phyloP scores from a whole-genome alignment of 441 rosid species.

The Geranium incanum region DNA sequence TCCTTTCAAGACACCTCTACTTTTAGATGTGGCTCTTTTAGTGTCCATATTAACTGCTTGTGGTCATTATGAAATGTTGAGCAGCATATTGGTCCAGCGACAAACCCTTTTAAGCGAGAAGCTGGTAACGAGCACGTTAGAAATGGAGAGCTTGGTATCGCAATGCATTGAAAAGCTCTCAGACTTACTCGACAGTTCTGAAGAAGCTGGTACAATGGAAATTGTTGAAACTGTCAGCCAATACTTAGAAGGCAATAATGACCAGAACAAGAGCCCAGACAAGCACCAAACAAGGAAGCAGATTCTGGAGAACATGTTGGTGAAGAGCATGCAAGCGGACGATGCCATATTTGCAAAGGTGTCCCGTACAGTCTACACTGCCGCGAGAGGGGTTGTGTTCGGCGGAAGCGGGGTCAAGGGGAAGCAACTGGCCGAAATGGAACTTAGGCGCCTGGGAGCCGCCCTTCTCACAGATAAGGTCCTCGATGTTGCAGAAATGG shows the following conservation, averaged over 20 bases:
- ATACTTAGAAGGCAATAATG: slow-evolving; percentile 27
- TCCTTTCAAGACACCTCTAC: neutral
- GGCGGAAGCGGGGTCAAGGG: slow-evolving; percentile 52
- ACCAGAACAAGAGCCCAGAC: slow-evolving; percentile 9
- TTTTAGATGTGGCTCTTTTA: neutral
- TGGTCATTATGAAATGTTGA: slow-evolving; percentile 12
- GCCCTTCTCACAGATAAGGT: slow-evolving; percentile 44
- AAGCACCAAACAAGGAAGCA: slow-evolving; percentile 42
- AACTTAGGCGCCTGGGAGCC: slow-evolving; percentile 65
- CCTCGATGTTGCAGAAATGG: slow-evolving; percentile 47
- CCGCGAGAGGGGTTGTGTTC: slow-evolving; percentile 59
- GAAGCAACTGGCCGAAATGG: slow-evolving; percentile 48
- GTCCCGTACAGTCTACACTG: slow-evolving; percentile 55
- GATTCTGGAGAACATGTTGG: slow-evolving; percentile 61
- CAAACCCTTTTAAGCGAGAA: slow-evolving; percentile 58
- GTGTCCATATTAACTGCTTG: neutral
- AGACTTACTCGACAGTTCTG: slow-evolving; percentile 43
- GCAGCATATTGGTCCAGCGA: slow-evolving; percentile 75
- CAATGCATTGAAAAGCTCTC: slow-evolving; percentile 37
- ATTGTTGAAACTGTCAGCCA: slow-evolving; percentile 46
- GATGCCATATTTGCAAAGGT: slow-evolving; percentile 75
- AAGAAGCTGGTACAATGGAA: slow-evolving; percentile 50
- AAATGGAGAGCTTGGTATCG: slow-evolving; percentile 44
- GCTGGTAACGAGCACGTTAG: slow-evolving; percentile 36
- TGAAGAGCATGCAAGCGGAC: slow-evolving; percentile 71